A percentile compares a stretch with the other conserved stretches of the same genome.
Evolutionary conservation across 257 asterid species (phyloP).

Genomic region (Ballota nigra): DNA sequence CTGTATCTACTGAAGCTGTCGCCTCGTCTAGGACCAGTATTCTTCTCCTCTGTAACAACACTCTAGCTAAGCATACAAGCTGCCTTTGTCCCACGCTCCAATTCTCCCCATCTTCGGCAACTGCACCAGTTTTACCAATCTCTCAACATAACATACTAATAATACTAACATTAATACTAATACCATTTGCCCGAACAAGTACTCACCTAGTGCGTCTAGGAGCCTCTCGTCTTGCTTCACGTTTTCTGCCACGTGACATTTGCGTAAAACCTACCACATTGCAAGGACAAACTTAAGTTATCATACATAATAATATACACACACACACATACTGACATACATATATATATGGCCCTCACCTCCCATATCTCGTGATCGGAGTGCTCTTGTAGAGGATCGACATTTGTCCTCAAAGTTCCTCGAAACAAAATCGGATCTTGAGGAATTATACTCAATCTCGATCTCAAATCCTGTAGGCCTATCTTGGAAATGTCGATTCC

Average conservation of each 20-base stretch:
- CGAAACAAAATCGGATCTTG: constrained; percentile 85
- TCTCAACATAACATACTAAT: background rate
- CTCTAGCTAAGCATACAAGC: constrained; percentile 72
- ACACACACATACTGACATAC: too few relatives aligned
- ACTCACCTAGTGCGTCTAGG: constrained; percentile 72
- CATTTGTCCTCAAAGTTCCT: constrained; percentile 73
- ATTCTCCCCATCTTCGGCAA: constrained; percentile 86
- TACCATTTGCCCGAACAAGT: background rate
- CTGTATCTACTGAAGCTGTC: constrained; percentile 76
- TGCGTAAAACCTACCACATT: constrained; percentile 49
- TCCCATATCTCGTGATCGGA: constrained; percentile 73
- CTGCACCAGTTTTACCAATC: constrained; percentile 32
- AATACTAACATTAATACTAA: background rate
- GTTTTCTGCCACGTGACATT: constrained; percentile 61
- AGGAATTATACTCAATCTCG: constrained; percentile 69
- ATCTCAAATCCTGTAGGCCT: constrained; percentile 77
- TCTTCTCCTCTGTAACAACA: constrained; percentile 58
- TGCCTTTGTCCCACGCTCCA: constrained; percentile 91
- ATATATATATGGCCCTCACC: constrained; percentile 31
- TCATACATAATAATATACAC: background rate
- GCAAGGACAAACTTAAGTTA: background rate
- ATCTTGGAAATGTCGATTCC: constrained; percentile 60
- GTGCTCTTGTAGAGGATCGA: constrained; percentile 63
- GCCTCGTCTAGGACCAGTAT: constrained; percentile 78
- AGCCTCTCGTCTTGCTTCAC: constrained; percentile 62